A percentile compares a stretch with the other conserved stretches of the same genome.
phyloP scores from a whole-genome alignment of 352 stramenopile species.

The Phytophthora tentaculata region DNA sequence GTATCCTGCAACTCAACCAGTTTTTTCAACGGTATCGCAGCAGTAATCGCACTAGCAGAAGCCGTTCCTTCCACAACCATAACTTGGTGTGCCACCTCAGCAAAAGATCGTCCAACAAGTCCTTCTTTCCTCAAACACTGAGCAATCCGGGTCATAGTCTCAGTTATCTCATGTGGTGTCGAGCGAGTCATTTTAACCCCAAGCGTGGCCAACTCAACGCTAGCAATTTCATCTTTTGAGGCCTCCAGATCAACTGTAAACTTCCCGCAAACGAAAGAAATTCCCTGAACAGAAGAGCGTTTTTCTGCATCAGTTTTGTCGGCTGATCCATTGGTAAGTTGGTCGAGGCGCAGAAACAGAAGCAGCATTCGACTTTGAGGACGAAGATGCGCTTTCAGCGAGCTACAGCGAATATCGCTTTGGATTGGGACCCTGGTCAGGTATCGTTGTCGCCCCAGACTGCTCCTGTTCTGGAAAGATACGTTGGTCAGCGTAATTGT shows the following conservation, averaged over 20 bases:
- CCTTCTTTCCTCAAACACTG: conserved; percentile 21
- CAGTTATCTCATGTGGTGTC: conserved; percentile 47
- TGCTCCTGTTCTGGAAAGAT: conserved; percentile 35
- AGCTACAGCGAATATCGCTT: conserved; percentile 31
- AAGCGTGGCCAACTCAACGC: conserved; percentile 36
- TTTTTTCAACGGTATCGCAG: conserved; percentile 15
- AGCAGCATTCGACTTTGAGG: conserved; percentile 51
- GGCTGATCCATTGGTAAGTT: conserved; percentile 39
- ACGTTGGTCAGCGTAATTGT: conserved; percentile 20
- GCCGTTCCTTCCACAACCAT: conserved; percentile 45
- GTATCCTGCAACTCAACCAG: conserved; percentile 24
- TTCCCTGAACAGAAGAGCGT: conserved; percentile 29
- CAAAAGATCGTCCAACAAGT: conserved; percentile 22
- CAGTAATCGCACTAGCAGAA: conserved; percentile 21
- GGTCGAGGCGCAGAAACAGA: conserved; percentile 54
- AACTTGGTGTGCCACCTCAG: conserved; percentile 34
- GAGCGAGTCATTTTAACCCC: conserved; percentile 50
- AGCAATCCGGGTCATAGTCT: conserved; percentile 43
- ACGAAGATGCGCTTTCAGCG: conserved; percentile 26
- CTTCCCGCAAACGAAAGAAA: conserved; percentile 38
- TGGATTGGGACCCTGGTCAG: conserved; percentile 35
- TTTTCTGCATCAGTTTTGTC: conserved; percentile 19
- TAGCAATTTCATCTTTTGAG: conserved; percentile 8
- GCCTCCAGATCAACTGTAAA: conserved; percentile 32
- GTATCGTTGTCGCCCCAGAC: conserved; percentile 31